Percentiles rank a stretch among this genome's conserved stretches.
These are phyloP conservation scores for Microcos paniculata DNA, from an alignment of 345 rosid species.

Conservation along the genomic window DNA sequence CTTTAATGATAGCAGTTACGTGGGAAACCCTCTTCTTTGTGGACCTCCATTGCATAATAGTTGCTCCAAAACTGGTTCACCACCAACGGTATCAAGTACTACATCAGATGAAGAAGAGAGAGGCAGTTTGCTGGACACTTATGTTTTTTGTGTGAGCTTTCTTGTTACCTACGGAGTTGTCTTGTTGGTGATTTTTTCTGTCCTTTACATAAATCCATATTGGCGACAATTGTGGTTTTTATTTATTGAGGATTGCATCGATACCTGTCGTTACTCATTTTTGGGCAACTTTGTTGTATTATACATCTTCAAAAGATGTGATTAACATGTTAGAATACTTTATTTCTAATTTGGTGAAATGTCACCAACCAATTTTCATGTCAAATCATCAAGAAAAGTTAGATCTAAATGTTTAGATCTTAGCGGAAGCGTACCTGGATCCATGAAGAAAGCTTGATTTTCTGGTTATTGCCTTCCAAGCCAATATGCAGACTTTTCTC, in stretches of 20 bases:
- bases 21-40: conserved; percentile 4
- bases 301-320: background rate
- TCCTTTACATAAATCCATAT: background rate
- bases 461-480: too few species aligned
- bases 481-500: too few species aligned
- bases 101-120: background rate
- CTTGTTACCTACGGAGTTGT: background rate
- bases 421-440: too few species aligned
- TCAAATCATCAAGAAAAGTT: too few species aligned
- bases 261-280: background rate
- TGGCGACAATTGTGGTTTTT: conserved; percentile 6
- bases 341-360: too few species aligned
- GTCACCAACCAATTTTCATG: too few species aligned
- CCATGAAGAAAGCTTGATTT: too few species aligned
- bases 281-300: background rate
- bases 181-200: background rate
- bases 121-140: background rate
- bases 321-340: too few species aligned
- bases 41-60: background rate
- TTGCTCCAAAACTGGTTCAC: background rate
- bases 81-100: background rate
- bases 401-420: too few species aligned
- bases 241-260: background rate
- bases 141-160: background rate
- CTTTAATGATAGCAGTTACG: conserved; percentile 1